A percentile compares a stretch with the other conserved stretches of the same genome.
These are phyloP conservation scores for Cephalotrichum gorgonifer DNA, from an alignment of 2,329 filamentous ascomycete species.

Conservation along the genomic window DNA sequence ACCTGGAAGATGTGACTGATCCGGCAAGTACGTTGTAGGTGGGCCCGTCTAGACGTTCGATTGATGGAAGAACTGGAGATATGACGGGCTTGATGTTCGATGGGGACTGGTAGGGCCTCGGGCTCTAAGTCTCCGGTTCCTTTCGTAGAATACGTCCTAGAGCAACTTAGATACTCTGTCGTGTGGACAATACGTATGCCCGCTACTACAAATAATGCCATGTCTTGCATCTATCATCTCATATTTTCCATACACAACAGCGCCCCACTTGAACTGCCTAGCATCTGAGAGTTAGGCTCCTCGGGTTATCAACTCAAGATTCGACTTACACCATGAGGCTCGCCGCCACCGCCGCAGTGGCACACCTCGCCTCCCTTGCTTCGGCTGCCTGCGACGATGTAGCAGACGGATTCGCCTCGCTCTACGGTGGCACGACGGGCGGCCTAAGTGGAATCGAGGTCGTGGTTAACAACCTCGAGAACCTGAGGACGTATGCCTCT, in stretches of 20 bases:
- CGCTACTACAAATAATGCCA: background rate
- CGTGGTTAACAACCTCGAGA: conserved; percentile 11
- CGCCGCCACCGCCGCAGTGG: background rate
- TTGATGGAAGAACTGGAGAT: background rate
- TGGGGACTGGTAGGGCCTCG: background rate
- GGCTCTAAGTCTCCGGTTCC: background rate
- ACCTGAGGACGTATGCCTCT: conserved; percentile 13
- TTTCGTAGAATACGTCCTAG: background rate
- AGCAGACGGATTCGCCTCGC: conserved; percentile 13
- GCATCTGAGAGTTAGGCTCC: background rate
- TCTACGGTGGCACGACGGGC: conserved; percentile 15
- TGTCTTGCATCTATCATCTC: background rate
- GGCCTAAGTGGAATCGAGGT: conserved; percentile 12
- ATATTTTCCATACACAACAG: background rate
- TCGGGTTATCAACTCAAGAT: background rate
- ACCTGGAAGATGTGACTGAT: background rate
- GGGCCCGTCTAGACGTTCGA: background rate
- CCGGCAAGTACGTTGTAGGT: background rate
- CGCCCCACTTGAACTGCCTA: background rate
- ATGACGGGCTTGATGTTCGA: background rate
- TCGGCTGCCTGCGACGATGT: conserved; percentile 4
- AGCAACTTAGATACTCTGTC: background rate
- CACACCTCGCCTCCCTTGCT: background rate
- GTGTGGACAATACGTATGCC: background rate
- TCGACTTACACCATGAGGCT: background rate